These are phyloP conservation scores for Tylopilus intermedius DNA, from an alignment of 768 basidiomycete genomes.

Conservation along the genomic window DNA sequence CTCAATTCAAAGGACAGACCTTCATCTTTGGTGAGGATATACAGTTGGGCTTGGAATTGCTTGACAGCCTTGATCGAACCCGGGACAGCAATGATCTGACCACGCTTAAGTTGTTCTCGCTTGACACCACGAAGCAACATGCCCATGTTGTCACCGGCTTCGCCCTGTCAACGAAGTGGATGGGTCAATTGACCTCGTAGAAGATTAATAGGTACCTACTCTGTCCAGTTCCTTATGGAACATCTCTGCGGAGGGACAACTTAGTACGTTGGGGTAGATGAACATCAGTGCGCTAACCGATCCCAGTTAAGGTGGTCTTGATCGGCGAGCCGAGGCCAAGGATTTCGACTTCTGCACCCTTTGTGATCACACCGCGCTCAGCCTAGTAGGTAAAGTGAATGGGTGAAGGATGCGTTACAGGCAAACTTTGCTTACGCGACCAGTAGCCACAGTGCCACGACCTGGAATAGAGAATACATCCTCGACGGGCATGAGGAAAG, in stretches of 20 bases:
- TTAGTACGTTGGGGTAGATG: slow-evolving; percentile 3
- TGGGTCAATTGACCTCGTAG: slow-evolving; percentile 1
- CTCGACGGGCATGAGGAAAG: slow-evolving; percentile 94
- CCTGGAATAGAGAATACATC: slow-evolving; percentile 98
- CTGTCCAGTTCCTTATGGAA: slow-evolving; percentile 99
- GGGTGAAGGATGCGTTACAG: no score
- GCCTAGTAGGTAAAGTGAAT: slow-evolving; percentile 43
- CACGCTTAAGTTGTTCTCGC: slow-evolving; percentile 91
- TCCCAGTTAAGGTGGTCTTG: slow-evolving; percentile 94
- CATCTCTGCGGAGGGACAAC: slow-evolving; percentile 62
- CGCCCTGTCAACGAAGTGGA: slow-evolving; percentile 48
- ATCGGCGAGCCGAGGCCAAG: slow-evolving; percentile 74
- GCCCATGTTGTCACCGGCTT: slow-evolving; percentile 99
- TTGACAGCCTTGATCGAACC: slow-evolving; percentile 91
- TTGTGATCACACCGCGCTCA: slow-evolving; percentile 86
- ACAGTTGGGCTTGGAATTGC: slow-evolving; percentile 92
- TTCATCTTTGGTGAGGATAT: slow-evolving; percentile 42
- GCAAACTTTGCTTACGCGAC: slow-evolving; percentile 54
- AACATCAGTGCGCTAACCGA: slow-evolving; percentile 44
- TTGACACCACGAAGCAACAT: slow-evolving; percentile 94
- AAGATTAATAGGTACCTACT: slow-evolving; percentile 35
- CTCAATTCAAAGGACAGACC: slow-evolving; percentile 38
- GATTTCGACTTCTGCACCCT: slow-evolving; percentile 92
- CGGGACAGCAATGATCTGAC: slow-evolving; percentile 85
- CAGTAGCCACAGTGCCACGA: slow-evolving; percentile 96